Base-by-base conservation (phyloP, 768 basidiomycete genomes). In the Collybia sp. region DNA sequence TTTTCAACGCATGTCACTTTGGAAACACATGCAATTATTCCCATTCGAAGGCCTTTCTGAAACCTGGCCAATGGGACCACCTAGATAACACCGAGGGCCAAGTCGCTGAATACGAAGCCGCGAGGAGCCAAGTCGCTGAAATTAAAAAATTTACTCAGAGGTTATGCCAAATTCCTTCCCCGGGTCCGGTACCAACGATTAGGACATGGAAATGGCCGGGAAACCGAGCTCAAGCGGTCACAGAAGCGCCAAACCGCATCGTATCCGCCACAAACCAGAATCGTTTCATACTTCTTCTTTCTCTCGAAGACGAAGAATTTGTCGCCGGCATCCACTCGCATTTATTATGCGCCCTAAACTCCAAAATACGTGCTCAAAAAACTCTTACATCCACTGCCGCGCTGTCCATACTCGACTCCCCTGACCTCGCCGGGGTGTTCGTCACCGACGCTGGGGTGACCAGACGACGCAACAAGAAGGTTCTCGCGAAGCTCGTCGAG, bases 41-140 rank as follows among this genome's bases (percentile, higher is more conserved):
- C 10, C 80, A 82, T 53, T 66, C 70, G 17, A 71, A 64, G 43
- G 59, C 59, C 4, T 72, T 68, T 45, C 69, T 82, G 5, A 69
- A 70, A 30, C 55, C 49, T 17, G 71, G 77, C 1, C 80, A 77
- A 77, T 81, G 77, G 77, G 33, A 48, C 31, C 9, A 52, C 35
- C 25, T 25, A 8, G 37, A 40, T 37, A 44, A 49, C 1, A 10
- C 33, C 5, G 53, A 53, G 2, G 30, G 19, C 13, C 11, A 41
- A 13, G n/a, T 40, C 33, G 44, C 34, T n/a, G 33, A 36, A 16
- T 18, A 33, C 25, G 15, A 31, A 1, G 37, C 32, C 16, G 35
- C 43, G 13, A 15, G 18, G 11, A 44, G 30, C 33, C 12, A 37
- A 16, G 19, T 33, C 15, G 15, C 19, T 20, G 18, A 25, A 15